A percentile compares a stretch with the other conserved stretches of the same genome.
Conservation (phyloP, 2,329 filamentous ascomycete species). For the Aureobasidium vineae region DNA sequence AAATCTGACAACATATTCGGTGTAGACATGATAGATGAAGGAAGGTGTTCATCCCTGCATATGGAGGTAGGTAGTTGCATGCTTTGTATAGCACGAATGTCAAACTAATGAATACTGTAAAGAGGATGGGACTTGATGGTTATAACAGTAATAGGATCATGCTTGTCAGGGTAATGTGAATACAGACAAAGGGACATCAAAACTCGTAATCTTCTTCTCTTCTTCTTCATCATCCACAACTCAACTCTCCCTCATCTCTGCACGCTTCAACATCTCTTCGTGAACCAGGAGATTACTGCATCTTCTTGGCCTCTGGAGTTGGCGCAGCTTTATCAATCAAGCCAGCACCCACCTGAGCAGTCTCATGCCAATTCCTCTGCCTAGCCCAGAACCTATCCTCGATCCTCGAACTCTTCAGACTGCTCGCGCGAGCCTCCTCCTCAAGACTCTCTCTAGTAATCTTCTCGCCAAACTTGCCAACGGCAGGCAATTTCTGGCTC, state of each 20-base stretch:
- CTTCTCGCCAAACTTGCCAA: constrained; percentile 53
- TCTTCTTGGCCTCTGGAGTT: constrained; percentile 29
- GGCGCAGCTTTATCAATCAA: constrained; percentile 48
- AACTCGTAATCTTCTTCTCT: not conserved
- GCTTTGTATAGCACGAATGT: too few relatives aligned
- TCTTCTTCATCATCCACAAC: not conserved
- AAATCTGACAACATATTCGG: too few relatives aligned
- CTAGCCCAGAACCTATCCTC: constrained; percentile 55
- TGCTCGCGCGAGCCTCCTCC: constrained; percentile 50
- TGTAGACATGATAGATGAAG: too few relatives aligned
- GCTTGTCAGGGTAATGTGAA: not conserved
- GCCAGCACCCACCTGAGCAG: constrained; percentile 50
- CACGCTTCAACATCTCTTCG: too few relatives aligned
- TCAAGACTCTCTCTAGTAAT: constrained; percentile 66
- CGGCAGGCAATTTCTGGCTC: constrained; percentile 48
- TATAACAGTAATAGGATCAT: not conserved
- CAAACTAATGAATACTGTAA: too few relatives aligned
- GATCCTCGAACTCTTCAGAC: constrained; percentile 43
- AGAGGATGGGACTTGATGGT: not conserved
- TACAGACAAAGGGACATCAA: not conserved
- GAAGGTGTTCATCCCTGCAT: too few relatives aligned
- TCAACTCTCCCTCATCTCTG: not conserved
- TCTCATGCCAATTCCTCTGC: constrained; percentile 52
- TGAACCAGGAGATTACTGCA: constrained; percentile 15
- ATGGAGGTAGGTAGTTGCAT: too few relatives aligned